phyloP scores from a whole-genome alignment of 169 alveolate genomes.

The Theileria orientalis region DNA sequence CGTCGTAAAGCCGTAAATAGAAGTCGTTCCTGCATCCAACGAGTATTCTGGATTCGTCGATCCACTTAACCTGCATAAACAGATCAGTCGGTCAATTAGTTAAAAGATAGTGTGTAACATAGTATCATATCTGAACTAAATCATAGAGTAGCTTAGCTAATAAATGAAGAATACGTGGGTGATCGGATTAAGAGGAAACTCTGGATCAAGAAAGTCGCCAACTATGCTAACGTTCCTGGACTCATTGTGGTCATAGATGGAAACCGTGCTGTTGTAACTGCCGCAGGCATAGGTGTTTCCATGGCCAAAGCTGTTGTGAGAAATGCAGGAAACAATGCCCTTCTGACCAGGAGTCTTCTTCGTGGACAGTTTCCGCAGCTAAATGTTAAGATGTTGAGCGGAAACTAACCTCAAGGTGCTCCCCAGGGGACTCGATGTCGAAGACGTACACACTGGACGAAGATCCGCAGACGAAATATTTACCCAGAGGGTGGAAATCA shows the following conservation, averaged over 20 bases:
- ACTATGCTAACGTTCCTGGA: constrained; percentile 44
- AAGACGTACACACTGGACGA: constrained; percentile 36
- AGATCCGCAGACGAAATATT: constrained; percentile 49
- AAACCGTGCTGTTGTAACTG: constrained; percentile 31
- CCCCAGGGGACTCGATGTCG: constrained; percentile 63
- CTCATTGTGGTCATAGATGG: constrained; percentile 50
- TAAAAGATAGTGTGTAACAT: background rate
- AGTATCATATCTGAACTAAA: no score
- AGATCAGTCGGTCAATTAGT: background rate
- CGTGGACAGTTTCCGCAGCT: constrained; percentile 50
- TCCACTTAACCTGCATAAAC: constrained; percentile 35
- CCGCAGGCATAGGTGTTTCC: constrained; percentile 59
- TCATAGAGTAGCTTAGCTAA: no score
- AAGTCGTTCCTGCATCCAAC: constrained; percentile 53
- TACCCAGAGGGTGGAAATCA: constrained; percentile 64
- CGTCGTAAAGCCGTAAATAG: constrained; percentile 41
- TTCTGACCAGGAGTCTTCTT: constrained; percentile 11
- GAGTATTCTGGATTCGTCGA: constrained; percentile 19
- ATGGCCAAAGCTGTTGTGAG: constrained; percentile 39
- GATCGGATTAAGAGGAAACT: constrained; percentile 36
- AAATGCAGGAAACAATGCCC: constrained; percentile 49
- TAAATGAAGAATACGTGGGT: constrained; percentile 27
- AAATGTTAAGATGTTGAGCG: background rate
- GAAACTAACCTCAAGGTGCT: constrained; percentile 39
- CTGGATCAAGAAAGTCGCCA: constrained; percentile 37